phyloP scores from a whole-genome alignment of 768 basidiomycete species.

The Phylloporus sp. region DNA sequence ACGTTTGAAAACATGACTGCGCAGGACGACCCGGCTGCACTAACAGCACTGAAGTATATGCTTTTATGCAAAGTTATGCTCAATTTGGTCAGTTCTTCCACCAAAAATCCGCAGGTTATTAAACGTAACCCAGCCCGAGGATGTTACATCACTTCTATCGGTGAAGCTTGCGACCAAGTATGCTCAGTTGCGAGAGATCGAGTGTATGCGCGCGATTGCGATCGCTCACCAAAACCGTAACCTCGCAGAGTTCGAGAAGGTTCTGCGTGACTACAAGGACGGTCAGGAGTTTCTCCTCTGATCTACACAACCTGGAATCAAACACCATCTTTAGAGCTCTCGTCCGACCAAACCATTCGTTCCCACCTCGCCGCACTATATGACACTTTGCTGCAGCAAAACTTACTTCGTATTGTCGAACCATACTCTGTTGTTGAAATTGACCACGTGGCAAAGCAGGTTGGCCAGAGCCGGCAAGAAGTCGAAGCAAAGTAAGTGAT shows the following conservation, averaged over 20 bases:
- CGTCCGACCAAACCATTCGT: slow-evolving; percentile 92
- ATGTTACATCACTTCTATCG: slow-evolving; percentile 80
- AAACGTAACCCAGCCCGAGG: slow-evolving; percentile 66
- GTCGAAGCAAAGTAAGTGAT: slow-evolving; percentile 84
- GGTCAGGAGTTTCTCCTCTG: slow-evolving; percentile 39
- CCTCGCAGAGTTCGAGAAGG: slow-evolving; percentile 84
- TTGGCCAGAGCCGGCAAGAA: slow-evolving; percentile 81
- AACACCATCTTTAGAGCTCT: slow-evolving; percentile 61
- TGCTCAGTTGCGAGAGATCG: slow-evolving; percentile 82
- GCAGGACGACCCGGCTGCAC: slow-evolving; percentile 71
- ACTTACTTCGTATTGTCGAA: slow-evolving; percentile 91
- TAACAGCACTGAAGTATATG: slow-evolving; percentile 96
- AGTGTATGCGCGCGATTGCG: slow-evolving; percentile 94
- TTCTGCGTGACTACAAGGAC: slow-evolving; percentile 79
- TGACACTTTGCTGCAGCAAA: slow-evolving; percentile 95
- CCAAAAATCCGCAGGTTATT: background rate
- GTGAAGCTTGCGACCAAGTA: slow-evolving; percentile 89
- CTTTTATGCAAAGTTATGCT: slow-evolving; percentile 98
- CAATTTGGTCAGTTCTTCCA: slow-evolving; percentile 61
- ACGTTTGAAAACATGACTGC: slow-evolving; percentile 85
- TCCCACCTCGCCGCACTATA: slow-evolving; percentile 92
- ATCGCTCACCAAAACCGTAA: slow-evolving; percentile 91
- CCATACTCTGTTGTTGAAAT: slow-evolving; percentile 94
- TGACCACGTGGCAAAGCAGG: slow-evolving; percentile 78
- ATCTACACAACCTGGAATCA: background rate